Conservation (phyloP, 2,329 filamentous ascomycete species). For the Colletotrichum tamarilloi region DNA sequence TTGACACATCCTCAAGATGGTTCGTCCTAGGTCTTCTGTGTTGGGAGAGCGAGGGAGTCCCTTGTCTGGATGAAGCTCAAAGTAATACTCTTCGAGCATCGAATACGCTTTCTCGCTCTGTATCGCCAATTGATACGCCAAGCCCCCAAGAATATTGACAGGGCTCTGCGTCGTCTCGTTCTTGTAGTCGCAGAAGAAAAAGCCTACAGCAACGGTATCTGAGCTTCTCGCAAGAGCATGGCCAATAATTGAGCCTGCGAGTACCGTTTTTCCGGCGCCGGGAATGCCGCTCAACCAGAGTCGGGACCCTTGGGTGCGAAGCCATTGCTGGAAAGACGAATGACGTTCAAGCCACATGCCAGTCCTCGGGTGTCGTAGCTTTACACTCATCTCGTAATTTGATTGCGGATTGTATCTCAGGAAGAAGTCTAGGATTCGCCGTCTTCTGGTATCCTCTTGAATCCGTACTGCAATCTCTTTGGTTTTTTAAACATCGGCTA, state of each 20-base stretch:
- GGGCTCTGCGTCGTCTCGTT: background rate
- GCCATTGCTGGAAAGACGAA: background rate
- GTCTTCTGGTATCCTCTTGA: background rate
- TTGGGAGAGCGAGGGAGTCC: background rate
- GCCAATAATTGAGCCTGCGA: conserved; percentile 2
- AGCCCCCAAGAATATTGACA: background rate
- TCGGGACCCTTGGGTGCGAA: background rate
- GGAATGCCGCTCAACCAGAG: conserved; percentile 17
- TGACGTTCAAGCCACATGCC: background rate
- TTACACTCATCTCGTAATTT: conserved; percentile 9
- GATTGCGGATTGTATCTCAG: conserved; percentile 7
- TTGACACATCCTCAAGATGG: background rate
- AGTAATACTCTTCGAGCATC: background rate
- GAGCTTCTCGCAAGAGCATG: background rate
- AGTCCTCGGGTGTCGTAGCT: background rate
- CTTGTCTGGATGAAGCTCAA: rapidly evolving
- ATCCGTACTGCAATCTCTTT: background rate
- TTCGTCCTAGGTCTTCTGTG: background rate
- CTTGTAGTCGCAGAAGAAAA: conserved; percentile 29
- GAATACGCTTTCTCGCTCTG: conserved; percentile 3
- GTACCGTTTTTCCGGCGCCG: conserved; percentile 1
- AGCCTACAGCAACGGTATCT: background rate
- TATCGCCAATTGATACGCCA: conserved; percentile 1
- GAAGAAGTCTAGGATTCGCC: background rate
- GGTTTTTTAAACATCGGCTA: background rate